Base-by-base conservation (phyloP, 352 stramenopile genomes). In the Phytophthora palmivora region DNA sequence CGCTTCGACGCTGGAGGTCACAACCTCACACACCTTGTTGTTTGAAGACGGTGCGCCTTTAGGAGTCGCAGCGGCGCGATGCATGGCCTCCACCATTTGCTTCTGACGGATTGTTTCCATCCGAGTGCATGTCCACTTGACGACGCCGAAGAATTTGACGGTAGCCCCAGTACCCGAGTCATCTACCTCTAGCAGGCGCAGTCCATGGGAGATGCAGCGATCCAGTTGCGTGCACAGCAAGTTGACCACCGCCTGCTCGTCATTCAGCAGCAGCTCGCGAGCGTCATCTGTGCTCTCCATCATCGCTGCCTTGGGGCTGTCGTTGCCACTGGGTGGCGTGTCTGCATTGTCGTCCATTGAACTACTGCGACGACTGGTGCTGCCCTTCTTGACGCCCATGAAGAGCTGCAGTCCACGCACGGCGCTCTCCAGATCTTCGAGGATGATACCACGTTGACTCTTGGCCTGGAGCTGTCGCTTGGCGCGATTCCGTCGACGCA, bases 51-150 rank as follows among this genome's bases (percentile, higher is more conserved):
- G 16, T 0, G 28, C 22, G 10, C 52, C 63, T n/a, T 51, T 72
- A 7, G 56, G 41, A 9, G 39, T 59, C 16, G 34, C 39, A 10
- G 46, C 56, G 11, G 72, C 79, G 15, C 68, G 70, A n/a, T 87
- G 79, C 76, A 91, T 88, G 37, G 74, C 80, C 16, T 88, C 70
- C 36, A 91, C 57, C 67, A 85, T 71, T 50, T 91, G 85, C 48
- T 80, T 79, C 67, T 87, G 76, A 18, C 82, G 78, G 39, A 93
- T 82, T 12, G 83, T 79, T 58, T 89, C 83, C 34, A 95, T 76
- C 33, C 86, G 72, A 24, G 86, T 91, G 69, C 84, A 95, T 11
- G 84, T 92, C 86, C 86, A 95, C 70, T 95, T 95, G 58, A 90
- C 79, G 4, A 92, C 74, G 15, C 86, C 86, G 43, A 93, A 95